Percentiles rank a stretch among this genome's conserved stretches.
These are phyloP conservation scores for Mycena vulgaris DNA, from an alignment of 768 basidiomycete genomes.

Conservation along the genomic window DNA sequence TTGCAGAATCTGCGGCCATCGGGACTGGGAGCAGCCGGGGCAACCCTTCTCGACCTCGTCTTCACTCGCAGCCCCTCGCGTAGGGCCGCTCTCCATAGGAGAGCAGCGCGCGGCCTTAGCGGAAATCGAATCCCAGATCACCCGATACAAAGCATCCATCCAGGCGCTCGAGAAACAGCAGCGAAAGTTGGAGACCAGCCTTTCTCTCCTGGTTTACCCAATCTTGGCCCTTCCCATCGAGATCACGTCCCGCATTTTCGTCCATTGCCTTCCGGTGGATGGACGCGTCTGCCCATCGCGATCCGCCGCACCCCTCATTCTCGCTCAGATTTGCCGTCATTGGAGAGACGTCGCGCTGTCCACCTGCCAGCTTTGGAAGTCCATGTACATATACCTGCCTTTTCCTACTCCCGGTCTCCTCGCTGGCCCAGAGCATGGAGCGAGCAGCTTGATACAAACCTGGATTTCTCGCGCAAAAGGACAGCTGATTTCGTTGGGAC, in stretches of 20 bases:
- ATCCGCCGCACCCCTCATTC: not conserved
- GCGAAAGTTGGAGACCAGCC: not conserved
- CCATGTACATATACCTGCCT: not conserved
- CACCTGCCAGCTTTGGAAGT: conserved; percentile 4
- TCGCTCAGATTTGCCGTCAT: conserved; percentile 14
- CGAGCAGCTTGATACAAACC: not conserved
- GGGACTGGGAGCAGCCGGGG: too few species aligned
- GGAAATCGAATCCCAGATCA: not conserved
- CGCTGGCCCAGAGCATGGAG: too few species aligned
- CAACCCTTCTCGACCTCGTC: too few species aligned
- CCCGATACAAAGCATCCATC: not conserved
- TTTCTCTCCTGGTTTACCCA: not conserved
- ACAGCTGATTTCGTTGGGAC: not conserved
- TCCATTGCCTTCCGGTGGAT: conserved; percentile 12
- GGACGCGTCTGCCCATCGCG: not conserved
- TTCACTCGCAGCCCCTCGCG: too few species aligned
- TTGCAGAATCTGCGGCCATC: too few species aligned
- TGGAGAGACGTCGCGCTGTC: conserved; percentile 12
- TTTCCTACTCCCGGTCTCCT: too few species aligned
- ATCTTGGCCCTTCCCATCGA: conserved; percentile 9
- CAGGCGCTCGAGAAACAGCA: not conserved
- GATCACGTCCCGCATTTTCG: conserved; percentile 14
- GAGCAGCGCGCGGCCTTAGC: too few species aligned
- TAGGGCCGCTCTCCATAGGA: too few species aligned
- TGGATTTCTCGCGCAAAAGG: conserved; percentile 14